Evolutionary conservation across 2,329 filamentous ascomycete genomes (phyloP).

Genomic region (Chaetomium strumarium): DNA sequence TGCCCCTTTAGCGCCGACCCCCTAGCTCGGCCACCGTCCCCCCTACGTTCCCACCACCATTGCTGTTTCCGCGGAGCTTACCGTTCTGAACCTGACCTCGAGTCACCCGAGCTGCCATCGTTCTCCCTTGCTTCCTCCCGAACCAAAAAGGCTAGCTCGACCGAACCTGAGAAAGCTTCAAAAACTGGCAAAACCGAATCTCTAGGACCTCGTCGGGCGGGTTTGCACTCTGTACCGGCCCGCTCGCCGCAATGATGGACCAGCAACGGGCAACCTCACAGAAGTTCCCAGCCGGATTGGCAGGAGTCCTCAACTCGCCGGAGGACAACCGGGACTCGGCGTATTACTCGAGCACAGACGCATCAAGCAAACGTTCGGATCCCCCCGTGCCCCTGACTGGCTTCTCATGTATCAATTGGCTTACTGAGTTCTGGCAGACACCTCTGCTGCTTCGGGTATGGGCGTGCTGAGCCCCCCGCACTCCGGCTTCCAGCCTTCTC

Average conservation of each 20-base stretch:
- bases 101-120: neutral
- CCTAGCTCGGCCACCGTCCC: neutral
- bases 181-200: neutral
- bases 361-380: slow-evolving; percentile 44
- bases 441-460: slow-evolving; percentile 41
- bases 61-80: slow-evolving; percentile 5
- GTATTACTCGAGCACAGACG: slow-evolving; percentile 45
- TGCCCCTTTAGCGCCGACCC: neutral
- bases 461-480: slow-evolving; percentile 36
- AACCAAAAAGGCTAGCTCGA: neutral
- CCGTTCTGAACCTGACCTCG: neutral
- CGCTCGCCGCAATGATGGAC: slow-evolving; percentile 31
- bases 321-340: slow-evolving; percentile 48
- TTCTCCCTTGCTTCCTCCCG: neutral
- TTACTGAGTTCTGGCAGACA: slow-evolving; percentile 32
- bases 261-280: slow-evolving; percentile 35
- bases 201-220: neutral
- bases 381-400: neutral
- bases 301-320: slow-evolving; percentile 46
- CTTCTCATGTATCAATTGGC: slow-evolving; percentile 15
- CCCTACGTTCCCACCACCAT: neutral
- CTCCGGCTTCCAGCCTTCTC: slow-evolving; percentile 45
- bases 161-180: neutral
- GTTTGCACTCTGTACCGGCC: neutral
- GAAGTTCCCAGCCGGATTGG: slow-evolving; percentile 44